Evolutionary conservation across 1,284 basidiomycete genomes (phyloP), one percentile per base, ranked within the genome.

Genomic region (Marasmius fiardii): DNA sequence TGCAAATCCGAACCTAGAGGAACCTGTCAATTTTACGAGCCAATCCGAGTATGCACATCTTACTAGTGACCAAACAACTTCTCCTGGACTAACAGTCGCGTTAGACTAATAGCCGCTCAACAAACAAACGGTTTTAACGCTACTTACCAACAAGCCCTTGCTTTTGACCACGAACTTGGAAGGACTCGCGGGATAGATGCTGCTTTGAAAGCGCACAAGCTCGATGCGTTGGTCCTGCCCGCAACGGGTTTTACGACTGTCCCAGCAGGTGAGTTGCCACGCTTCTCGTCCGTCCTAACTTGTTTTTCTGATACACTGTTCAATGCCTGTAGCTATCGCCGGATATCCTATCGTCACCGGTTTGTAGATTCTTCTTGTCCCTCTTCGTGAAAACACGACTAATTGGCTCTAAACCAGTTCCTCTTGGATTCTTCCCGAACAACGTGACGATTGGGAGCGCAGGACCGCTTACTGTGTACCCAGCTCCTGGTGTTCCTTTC

Each of bases 331-430:
- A 74, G 82, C 82, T 2, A 79, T 85, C 47, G 81, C 78, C 0
- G 82, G 82, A 4, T 85, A 85, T 63, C 82, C 83, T 1, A 79
- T 84, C 51, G 70, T 84, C 11, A 82, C 82, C 5, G 80, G 80
- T 77, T 48, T 44, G 4, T 14, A 52, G n/a, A 47, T 11, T 50
- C 5, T 43, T 24, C n/a, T n/a, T 44, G 14, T 6, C 18, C n/a
- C 48, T 33, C 21, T 12, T 8, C n/a, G 6, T n/a, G 8, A 23
- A 34, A 26, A 24, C 18, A 18, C 4, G 10, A 20, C 31, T 2
- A 44, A 37, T 14, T 31, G 10, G 4, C 28, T 10, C 10, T 16
- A 12, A 23, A 33, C 18, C 4, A 78, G 83, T 86, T 14, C 84
- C 84, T 3, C 72, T 87, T 0, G 83, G 82, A 0, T 86, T 86